These are phyloP conservation scores for Solanum hybrid DNA, from an alignment of 305 asterid species.

Conservation along the genomic window DNA sequence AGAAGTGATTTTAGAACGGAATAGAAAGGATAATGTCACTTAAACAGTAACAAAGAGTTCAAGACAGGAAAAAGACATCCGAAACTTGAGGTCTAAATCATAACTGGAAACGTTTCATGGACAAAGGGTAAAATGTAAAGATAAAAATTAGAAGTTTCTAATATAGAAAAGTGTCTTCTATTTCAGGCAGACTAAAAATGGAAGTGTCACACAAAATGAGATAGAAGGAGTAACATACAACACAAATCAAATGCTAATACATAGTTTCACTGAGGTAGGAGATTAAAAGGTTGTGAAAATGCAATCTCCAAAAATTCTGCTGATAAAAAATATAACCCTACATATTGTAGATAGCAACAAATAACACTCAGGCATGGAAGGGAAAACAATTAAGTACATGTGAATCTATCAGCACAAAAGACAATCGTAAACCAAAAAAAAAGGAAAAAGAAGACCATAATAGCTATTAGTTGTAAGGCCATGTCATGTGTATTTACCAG, in stretches of 20 bases:
- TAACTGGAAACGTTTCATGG: background rate
- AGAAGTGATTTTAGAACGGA: background rate
- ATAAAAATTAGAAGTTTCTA: background rate
- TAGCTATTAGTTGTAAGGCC: background rate
- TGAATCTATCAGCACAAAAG: background rate
- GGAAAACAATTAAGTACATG: background rate
- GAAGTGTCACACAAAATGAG: background rate
- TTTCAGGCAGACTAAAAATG: background rate
- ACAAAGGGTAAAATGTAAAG: background rate
- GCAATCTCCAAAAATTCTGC: background rate
- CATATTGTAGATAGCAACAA: background rate
- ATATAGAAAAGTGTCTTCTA: background rate
- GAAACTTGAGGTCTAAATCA: background rate
- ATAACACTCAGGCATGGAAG: background rate
- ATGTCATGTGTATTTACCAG: background rate
- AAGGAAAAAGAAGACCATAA: background rate
- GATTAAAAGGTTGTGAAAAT: background rate
- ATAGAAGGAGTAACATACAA: background rate
- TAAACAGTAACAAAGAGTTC: background rate
- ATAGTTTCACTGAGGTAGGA: background rate
- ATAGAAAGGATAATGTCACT: background rate
- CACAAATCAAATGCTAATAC: background rate
- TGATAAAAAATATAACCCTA: background rate
- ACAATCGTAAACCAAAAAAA: background rate
- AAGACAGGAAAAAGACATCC: background rate